A percentile compares a stretch with the other conserved stretches of the same genome.
Evolutionary conservation across 495 filamentous ascomycete genomes (phyloP).

Genomic region (Hamigera avellanea): DNA sequence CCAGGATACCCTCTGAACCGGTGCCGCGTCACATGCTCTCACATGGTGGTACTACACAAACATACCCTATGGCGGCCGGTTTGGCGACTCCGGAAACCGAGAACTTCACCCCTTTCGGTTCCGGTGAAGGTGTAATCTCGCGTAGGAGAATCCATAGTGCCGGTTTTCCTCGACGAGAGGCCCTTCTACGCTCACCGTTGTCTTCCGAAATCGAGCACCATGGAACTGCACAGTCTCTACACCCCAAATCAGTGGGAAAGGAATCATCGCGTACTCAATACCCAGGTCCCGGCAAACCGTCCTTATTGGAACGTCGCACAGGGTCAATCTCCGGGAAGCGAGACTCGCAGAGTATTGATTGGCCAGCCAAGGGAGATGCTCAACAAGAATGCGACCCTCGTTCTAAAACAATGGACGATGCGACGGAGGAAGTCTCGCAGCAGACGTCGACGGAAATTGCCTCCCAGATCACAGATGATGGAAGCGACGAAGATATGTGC

Average conservation of each 20-base stretch:
- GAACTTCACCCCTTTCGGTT: constrained; percentile 13
- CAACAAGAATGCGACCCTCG: constrained; percentile 8
- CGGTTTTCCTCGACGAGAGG: constrained; percentile 20
- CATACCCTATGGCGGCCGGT: constrained; percentile 21
- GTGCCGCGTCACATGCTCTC: constrained; percentile 18
- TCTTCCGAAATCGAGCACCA: constrained; percentile 24
- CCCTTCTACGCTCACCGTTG: constrained; percentile 24
- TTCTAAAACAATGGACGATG: constrained; percentile 13
- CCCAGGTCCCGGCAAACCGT: constrained; percentile 8
- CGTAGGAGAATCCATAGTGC: constrained; percentile 26
- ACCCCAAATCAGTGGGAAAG: constrained; percentile 6
- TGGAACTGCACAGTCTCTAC: constrained; percentile 6
- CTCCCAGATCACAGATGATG: constrained; percentile 38
- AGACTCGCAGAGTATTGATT: constrained; percentile 5
- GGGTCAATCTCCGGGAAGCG: constrained; percentile 4
- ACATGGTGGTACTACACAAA: constrained; percentile 15
- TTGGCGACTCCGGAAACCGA: constrained; percentile 36
- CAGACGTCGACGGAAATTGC: constrained; percentile 11
- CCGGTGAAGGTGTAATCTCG: constrained; percentile 16
- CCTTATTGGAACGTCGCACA: constrained; percentile 5
- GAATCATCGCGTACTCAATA: constrained; percentile 6
- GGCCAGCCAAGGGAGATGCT: constrained; percentile 2
- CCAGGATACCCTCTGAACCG: constrained; percentile 24
- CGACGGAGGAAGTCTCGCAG: constrained; percentile 12
- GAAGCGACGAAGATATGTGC: constrained; percentile 73